Evolutionary conservation across 2,329 filamentous ascomycete species (phyloP).

Genomic region (Aspergillus novofumigatus): DNA sequence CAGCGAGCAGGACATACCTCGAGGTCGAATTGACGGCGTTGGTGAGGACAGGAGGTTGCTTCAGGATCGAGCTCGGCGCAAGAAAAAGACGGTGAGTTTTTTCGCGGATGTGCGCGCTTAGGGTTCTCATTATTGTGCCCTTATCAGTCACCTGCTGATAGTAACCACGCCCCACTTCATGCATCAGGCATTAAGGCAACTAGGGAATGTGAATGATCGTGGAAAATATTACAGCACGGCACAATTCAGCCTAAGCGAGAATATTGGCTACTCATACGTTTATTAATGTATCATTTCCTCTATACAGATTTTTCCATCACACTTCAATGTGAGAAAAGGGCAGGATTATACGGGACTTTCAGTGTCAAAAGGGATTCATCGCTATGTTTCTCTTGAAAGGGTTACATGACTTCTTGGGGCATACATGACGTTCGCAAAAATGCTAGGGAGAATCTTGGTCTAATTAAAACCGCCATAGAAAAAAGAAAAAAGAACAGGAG

Average conservation of each 20-base stretch:
- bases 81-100: conserved; percentile 21
- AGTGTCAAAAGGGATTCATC: conserved; percentile 24
- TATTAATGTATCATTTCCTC: conserved; percentile 17
- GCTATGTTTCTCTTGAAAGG: conserved; percentile 28
- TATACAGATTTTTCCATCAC: conserved; percentile 25
- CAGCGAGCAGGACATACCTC: conserved; percentile 39
- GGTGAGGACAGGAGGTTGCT: conserved; percentile 23
- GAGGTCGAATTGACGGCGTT: conserved; percentile 26
- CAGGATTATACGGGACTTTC: conserved; percentile 18
- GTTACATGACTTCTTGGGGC: conserved; percentile 41
- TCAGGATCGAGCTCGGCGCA: conserved; percentile 7
- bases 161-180: rapidly evolving
- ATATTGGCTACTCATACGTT: conserved; percentile 3
- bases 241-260: neutral
- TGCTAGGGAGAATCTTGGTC: conserved; percentile 31
- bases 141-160: conserved; percentile 29
- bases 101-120: conserved; percentile 30
- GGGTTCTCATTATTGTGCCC: conserved; percentile 24
- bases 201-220: neutral
- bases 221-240: too few species aligned
- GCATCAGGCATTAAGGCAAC: conserved; percentile 14
- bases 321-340: conserved; percentile 14
- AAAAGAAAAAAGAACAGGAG: conserved; percentile 7
- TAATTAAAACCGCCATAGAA: conserved; percentile 33
- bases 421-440: conserved; percentile 32